A percentile compares a stretch with the other conserved stretches of the same genome.
These are phyloP conservation scores for Fusarium nisikadoi DNA, from an alignment of 2,329 filamentous ascomycete species.

Conservation along the genomic window DNA sequence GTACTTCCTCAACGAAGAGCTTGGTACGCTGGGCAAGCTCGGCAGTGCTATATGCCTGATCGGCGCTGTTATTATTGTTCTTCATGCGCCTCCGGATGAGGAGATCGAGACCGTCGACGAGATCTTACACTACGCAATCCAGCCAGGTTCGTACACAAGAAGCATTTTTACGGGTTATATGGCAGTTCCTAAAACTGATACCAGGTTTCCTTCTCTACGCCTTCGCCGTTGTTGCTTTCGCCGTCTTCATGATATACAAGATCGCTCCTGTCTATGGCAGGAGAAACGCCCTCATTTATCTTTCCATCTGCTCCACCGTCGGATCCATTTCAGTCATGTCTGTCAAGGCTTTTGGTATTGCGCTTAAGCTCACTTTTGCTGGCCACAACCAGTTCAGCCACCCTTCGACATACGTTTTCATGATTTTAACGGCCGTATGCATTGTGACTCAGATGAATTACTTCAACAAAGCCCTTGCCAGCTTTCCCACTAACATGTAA, in stretches of 20 bases:
- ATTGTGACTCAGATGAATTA: slow-evolving; percentile 99
- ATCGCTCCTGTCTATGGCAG: slow-evolving; percentile 90
- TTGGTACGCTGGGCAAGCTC: slow-evolving; percentile 91
- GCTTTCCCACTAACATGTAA: slow-evolving; percentile 97
- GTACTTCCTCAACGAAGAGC: slow-evolving; percentile 90
- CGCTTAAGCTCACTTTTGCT: slow-evolving; percentile 90
- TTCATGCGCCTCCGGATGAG: slow-evolving; percentile 94
- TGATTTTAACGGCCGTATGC: slow-evolving; percentile 91
- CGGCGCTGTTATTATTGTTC: slow-evolving; percentile 95
- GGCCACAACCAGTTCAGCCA: slow-evolving; percentile 96
- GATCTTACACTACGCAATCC: slow-evolving; percentile 89
- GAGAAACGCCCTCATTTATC: slow-evolving; percentile 94
- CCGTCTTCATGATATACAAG: slow-evolving; percentile 94
- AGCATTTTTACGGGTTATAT: not conserved
- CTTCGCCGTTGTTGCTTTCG: slow-evolving; percentile 81
- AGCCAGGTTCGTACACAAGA: slow-evolving; percentile 73
- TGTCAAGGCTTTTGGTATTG: slow-evolving; percentile 98
- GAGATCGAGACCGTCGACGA: slow-evolving; percentile 91
- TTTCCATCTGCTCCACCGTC: slow-evolving; percentile 97
- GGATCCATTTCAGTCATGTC: slow-evolving; percentile 99
- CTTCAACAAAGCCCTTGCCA: slow-evolving; percentile 97
- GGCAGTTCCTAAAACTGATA: slow-evolving; percentile 15
- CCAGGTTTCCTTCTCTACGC: slow-evolving; percentile 92
- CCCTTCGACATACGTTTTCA: slow-evolving; percentile 96
- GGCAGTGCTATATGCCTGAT: slow-evolving; percentile 97